A percentile compares a stretch with the other conserved stretches of the same genome.
phyloP scores from a whole-genome alignment of 495 filamentous ascomycete species.

The Neurospora hispaniola region DNA sequence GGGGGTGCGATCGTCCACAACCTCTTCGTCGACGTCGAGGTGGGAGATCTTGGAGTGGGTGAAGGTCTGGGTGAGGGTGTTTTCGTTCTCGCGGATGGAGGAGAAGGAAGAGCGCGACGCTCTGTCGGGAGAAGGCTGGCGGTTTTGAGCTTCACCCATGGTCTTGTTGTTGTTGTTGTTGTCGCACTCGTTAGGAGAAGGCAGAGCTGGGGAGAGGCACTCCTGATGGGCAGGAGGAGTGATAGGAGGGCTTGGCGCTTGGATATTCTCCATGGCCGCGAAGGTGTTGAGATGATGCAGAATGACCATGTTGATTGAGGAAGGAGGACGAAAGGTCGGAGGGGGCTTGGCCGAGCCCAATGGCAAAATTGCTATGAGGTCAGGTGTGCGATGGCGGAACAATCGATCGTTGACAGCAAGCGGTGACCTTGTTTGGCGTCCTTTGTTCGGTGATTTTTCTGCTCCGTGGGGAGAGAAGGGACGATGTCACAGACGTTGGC shows the following conservation, averaged over 20 bases:
- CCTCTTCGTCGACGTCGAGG: conserved; percentile 30
- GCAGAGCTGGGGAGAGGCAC: not conserved
- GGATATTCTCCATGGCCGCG: not conserved
- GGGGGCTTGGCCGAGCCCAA: conserved; percentile 5
- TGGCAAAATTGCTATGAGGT: conserved; percentile 12
- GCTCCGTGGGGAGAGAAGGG: not conserved
- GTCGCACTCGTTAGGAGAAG: not conserved
- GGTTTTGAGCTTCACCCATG: not conserved
- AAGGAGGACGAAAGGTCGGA: conserved; percentile 3
- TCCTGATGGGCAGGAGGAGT: not conserved
- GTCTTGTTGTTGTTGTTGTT: not conserved
- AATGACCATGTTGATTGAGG: conserved; percentile 3
- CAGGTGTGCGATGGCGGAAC: conserved; percentile 14
- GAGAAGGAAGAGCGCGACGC: conserved; percentile 43
- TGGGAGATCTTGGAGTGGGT: conserved; percentile 54
- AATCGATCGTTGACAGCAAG: not conserved
- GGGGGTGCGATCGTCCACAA: conserved; percentile 28
- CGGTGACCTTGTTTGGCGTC: not conserved
- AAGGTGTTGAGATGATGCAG: not conserved
- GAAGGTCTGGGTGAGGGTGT: conserved; percentile 58
- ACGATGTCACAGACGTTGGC: not conserved
- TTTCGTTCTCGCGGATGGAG: conserved; percentile 43
- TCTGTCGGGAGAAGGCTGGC: conserved; percentile 24
- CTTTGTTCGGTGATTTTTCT: not conserved
- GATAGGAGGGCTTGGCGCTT: not conserved